A percentile compares a stretch with the other conserved stretches of the same genome.
Conservation (phyloP, 2,329 filamentous ascomycete genomes). For the Curvularia sp. region DNA sequence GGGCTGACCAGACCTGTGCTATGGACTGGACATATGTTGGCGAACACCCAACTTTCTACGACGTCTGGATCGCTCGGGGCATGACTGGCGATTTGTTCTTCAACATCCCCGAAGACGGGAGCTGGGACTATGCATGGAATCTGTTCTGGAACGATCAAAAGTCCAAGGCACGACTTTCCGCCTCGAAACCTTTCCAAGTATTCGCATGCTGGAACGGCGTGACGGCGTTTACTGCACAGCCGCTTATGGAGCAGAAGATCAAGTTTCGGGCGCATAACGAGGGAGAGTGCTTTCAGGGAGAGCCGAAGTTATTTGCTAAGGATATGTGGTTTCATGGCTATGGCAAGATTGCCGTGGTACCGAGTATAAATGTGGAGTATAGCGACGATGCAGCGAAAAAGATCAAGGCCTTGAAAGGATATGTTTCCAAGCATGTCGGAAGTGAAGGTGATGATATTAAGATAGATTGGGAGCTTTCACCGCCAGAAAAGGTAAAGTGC, state of each 20-base stretch:
- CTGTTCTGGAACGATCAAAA: conserved; percentile 60
- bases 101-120: conserved; percentile 59
- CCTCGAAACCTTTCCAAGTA: conserved; percentile 63
- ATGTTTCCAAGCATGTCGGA: conserved; percentile 50
- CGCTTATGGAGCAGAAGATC: conserved; percentile 56
- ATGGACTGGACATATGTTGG: conserved; percentile 65
- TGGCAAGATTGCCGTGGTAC: conserved; percentile 64
- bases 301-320: conserved; percentile 65
- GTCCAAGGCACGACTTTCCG: conserved; percentile 45
- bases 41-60: conserved; percentile 61
- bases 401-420: conserved; percentile 62
- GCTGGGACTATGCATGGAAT: conserved; percentile 51
- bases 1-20: conserved; percentile 64
- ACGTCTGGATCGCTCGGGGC: conserved; percentile 63
- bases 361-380: conserved; percentile 64
- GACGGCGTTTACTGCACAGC: conserved; percentile 57
- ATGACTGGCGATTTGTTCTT: conserved; percentile 65
- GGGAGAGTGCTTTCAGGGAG: conserved; percentile 62
- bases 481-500: conserved; percentile 59
- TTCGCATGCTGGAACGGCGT: conserved; percentile 69
- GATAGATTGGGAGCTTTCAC: conserved; percentile 56
- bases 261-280: conserved; percentile 54
- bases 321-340: conserved; percentile 56
- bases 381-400: conserved; percentile 54
- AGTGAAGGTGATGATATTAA: conserved; percentile 39